Conservation (phyloP, 441 rosid genomes). For the Erodium trifolium region DNA sequence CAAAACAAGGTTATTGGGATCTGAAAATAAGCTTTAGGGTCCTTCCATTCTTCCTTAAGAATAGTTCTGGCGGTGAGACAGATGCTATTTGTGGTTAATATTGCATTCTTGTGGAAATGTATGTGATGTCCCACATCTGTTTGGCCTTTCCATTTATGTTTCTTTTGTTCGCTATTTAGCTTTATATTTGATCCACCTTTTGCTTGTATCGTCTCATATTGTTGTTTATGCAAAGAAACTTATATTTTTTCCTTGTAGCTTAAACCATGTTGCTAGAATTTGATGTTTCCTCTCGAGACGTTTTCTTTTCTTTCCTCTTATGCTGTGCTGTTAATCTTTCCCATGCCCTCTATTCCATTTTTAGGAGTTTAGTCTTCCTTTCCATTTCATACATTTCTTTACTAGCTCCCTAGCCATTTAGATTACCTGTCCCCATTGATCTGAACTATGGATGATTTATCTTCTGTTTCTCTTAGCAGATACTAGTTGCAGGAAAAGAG, state of each 20-base stretch:
- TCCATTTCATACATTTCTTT: neutral
- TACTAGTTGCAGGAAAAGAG: conserved; percentile 29
- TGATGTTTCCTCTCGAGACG: neutral
- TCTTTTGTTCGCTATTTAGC: neutral
- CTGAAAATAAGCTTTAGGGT: neutral
- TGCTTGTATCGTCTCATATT: neutral
- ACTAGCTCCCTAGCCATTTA: neutral
- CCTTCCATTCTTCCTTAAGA: neutral
- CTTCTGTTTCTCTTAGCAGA: conserved; percentile 21
- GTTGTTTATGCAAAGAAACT: neutral
- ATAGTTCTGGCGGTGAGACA: neutral
- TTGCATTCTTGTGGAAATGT: neutral
- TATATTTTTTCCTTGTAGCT: neutral
- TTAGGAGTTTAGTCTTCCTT: neutral
- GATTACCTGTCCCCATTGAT: conserved; percentile 2
- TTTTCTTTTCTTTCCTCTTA: neutral
- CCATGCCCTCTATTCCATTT: neutral
- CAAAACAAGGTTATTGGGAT: neutral
- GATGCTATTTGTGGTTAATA: neutral
- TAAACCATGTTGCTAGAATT: neutral
- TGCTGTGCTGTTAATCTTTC: neutral
- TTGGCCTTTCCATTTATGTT: neutral
- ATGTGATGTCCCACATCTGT: neutral
- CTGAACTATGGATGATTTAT: conserved; percentile 7
- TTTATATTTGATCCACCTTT: neutral